Evolutionary conservation across 371 early-diverging fungal genomes (phyloP).

Genomic region (Apophysomyces ossiformis): DNA sequence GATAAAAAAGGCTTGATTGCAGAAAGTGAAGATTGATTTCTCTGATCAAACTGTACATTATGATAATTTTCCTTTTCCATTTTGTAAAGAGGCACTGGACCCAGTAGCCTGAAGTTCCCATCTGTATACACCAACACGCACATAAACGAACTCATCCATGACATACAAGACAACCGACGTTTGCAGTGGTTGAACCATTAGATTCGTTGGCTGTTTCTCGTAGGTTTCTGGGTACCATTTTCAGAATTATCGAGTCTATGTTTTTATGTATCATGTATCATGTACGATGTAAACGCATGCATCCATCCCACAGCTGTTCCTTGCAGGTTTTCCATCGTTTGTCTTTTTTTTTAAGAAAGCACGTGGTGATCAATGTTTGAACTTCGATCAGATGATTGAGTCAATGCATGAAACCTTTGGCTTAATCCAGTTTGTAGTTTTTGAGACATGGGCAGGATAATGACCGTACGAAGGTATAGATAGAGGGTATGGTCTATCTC

Average conservation of each 20-base stretch:
- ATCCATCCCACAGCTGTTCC: no score
- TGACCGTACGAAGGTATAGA: not conserved
- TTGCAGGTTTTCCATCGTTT: no score
- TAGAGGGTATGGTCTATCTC: no score
- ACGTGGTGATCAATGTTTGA: no score
- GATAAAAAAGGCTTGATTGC: constrained; percentile 9
- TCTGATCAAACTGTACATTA: constrained; percentile 12
- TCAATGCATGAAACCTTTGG: no score
- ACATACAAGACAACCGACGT: not conserved
- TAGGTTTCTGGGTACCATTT: no score
- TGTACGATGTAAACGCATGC: no score
- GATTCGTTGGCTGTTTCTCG: not conserved
- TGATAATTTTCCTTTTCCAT: not conserved
- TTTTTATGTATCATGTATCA: no score
- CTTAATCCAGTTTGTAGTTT: no score
- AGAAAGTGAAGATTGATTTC: not conserved
- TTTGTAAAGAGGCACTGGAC: constrained; percentile 10
- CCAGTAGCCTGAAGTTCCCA: constrained; percentile 8
- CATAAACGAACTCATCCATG: constrained; percentile 1
- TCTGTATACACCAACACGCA: constrained; percentile 10
- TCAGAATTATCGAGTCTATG: no score
- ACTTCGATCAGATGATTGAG: no score
- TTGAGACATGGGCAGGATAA: not conserved
- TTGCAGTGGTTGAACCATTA: not conserved
- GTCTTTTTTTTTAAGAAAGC: no score